These are phyloP conservation scores for Malus hybrid DNA, from an alignment of 331 rosid genomes.

Conservation along the genomic window DNA sequence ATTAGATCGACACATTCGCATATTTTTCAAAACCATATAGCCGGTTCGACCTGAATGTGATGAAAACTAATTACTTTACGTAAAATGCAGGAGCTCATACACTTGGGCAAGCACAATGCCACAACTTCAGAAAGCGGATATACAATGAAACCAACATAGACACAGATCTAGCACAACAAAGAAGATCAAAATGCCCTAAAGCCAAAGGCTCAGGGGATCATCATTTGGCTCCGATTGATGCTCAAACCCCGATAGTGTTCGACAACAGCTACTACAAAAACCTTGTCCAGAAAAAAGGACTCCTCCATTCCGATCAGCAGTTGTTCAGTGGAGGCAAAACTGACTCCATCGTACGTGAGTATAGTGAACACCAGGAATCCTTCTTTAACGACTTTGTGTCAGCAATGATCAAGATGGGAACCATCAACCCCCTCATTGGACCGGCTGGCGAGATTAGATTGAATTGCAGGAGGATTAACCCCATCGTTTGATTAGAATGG, in stretches of 20 bases:
- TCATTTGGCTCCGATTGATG: neutral
- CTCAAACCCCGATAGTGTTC: neutral
- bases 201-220: neutral
- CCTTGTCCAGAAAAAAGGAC: slow-evolving; percentile 6
- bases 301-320: slow-evolving; percentile 10
- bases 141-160: slow-evolving; percentile 3
- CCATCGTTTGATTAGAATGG: neutral
- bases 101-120: slow-evolving; percentile 5
- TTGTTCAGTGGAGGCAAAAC: slow-evolving; percentile 1
- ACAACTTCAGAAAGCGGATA: neutral
- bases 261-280: slow-evolving; percentile 11
- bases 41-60: no score
- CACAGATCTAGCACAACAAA: neutral
- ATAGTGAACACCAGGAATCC: neutral
- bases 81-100: slow-evolving; percentile 13
- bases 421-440: neutral
- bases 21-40: no score
- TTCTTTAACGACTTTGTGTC: neutral
- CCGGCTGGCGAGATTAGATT: neutral
- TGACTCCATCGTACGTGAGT: neutral
- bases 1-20: neutral
- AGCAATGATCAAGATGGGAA: neutral
- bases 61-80: no score
- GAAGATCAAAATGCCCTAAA: neutral
- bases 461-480: neutral